A percentile compares a stretch with the other conserved stretches of the same genome.
Conservation (phyloP, 768 basidiomycete genomes). For the Mycena rebaudengoi region DNA sequence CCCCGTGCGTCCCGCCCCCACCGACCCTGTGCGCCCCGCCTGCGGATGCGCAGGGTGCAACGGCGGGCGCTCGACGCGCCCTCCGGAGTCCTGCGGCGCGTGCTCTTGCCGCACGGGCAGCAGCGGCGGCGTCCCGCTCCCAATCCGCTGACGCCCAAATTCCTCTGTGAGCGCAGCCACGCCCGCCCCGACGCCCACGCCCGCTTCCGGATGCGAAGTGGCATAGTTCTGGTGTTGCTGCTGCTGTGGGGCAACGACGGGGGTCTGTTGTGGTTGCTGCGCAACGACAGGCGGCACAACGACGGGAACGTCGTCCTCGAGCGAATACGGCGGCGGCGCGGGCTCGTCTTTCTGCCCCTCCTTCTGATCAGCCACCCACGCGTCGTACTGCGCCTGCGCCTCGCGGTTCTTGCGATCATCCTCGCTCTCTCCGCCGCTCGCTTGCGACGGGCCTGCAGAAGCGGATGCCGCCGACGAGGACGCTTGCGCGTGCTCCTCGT, state of each 20-base stretch:
- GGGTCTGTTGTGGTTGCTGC: not conserved
- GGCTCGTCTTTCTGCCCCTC: constrained; percentile 56
- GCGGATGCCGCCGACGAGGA: constrained; percentile 28
- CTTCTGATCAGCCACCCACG: constrained; percentile 55
- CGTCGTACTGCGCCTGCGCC: constrained; percentile 25
- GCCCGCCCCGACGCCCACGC: not conserved
- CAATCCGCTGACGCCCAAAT: constrained; percentile 14
- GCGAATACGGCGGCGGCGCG: constrained; percentile 77
- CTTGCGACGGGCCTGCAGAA: constrained; percentile 22
- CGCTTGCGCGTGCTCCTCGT: constrained; percentile 51
- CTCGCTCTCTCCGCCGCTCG: constrained; percentile 28
- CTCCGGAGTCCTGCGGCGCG: constrained; percentile 9
- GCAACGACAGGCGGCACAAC: not conserved
- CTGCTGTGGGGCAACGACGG: not conserved
- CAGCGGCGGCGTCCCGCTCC: constrained; percentile 1
- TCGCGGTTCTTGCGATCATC: constrained; percentile 7
- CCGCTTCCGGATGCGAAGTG: not conserved
- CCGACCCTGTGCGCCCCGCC: constrained; percentile 12
- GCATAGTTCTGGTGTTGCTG: not conserved
- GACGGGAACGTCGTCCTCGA: constrained; percentile 49
- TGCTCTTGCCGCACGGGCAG: constrained; percentile 17
- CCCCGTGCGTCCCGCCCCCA: not conserved
- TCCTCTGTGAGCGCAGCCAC: constrained; percentile 21
- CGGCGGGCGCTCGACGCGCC: constrained; percentile 14
- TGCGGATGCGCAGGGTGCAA: constrained; percentile 22